phyloP scores from a whole-genome alignment of 352 stramenopile species.

The Phytopythium ostracodes region DNA sequence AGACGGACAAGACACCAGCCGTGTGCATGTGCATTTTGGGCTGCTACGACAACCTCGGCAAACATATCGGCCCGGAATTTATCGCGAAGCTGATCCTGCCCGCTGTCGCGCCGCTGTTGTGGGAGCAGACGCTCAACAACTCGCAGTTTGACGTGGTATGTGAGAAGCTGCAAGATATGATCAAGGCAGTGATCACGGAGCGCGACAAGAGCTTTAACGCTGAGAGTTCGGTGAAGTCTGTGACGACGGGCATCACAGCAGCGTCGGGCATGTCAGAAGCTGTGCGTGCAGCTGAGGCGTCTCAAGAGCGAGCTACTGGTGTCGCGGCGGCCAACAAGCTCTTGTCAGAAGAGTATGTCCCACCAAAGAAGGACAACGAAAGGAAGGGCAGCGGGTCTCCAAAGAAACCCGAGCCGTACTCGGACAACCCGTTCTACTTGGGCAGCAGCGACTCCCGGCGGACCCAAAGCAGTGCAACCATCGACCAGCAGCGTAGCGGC shows the following conservation, averaged over 20 bases:
- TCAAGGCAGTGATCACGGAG: constrained; percentile 82
- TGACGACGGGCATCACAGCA: constrained; percentile 54
- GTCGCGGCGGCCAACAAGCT: constrained; percentile 75
- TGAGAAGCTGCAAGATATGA: constrained; percentile 86
- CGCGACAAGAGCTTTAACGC: constrained; percentile 77
- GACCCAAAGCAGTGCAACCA: constrained; percentile 33
- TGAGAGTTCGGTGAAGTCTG: constrained; percentile 58
- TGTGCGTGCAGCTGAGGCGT: constrained; percentile 61
- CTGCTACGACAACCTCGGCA: constrained; percentile 88
- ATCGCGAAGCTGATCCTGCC: constrained; percentile 81
- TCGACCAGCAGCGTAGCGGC: constrained; percentile 5
- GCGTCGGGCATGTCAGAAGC: constrained; percentile 65
- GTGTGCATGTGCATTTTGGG: constrained; percentile 87
- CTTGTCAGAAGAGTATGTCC: constrained; percentile 73
- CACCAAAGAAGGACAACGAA: constrained; percentile 31
- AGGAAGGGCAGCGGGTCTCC: constrained; percentile 16
- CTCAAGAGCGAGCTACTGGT: constrained; percentile 56
- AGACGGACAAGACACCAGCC: constrained; percentile 77
- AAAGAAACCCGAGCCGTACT: constrained; percentile 61
- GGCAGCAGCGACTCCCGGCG: constrained; percentile 27
- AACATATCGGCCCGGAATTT: constrained; percentile 80
- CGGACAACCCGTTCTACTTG: constrained; percentile 74
- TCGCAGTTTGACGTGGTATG: constrained; percentile 83
- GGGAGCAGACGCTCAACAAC: constrained; percentile 77
- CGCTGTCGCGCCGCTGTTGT: constrained; percentile 72